These are phyloP conservation scores for Penicillium mononematosum DNA, from an alignment of 495 filamentous ascomycete species.

Conservation along the genomic window DNA sequence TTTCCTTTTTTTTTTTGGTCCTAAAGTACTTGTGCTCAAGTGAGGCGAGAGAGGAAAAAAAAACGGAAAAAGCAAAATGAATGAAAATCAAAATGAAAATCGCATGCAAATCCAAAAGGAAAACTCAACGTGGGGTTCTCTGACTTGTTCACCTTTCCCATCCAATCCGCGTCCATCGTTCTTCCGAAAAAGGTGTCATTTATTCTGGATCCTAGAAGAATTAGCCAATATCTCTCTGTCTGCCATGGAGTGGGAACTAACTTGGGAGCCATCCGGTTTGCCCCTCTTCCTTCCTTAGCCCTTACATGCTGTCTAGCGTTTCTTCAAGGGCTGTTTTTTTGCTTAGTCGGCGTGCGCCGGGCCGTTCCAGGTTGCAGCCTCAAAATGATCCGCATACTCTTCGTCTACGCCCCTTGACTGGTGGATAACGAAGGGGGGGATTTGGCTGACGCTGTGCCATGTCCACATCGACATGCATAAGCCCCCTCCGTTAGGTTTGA, in stretches of 20 bases:
- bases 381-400: conserved; percentile 51
- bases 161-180: conserved; percentile 20
- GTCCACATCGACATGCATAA: conserved; percentile 44
- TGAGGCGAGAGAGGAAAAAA: background rate
- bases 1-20: background rate
- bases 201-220: conserved; percentile 18
- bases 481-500: conserved; percentile 37
- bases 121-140: conserved; percentile 26
- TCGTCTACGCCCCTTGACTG: conserved; percentile 36
- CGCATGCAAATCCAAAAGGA: conserved; percentile 9
- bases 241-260: conserved; percentile 6
- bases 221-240: conserved; percentile 16
- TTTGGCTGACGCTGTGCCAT: conserved; percentile 41
- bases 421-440: conserved; percentile 37
- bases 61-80: conserved; percentile 3
- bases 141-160: conserved; percentile 37
- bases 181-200: conserved; percentile 6
- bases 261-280: conserved; percentile 10
- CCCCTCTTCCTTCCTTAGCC: conserved; percentile 11
- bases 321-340: conserved; percentile 41
- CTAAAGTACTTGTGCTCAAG: conserved; percentile 2
- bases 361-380: conserved; percentile 55
- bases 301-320: conserved; percentile 37
- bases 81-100: background rate
- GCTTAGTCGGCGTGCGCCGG: conserved; percentile 48